phyloP scores from a whole-genome alignment of 192 early-diverging fungal genomes.

The Coemansia sp. region DNA sequence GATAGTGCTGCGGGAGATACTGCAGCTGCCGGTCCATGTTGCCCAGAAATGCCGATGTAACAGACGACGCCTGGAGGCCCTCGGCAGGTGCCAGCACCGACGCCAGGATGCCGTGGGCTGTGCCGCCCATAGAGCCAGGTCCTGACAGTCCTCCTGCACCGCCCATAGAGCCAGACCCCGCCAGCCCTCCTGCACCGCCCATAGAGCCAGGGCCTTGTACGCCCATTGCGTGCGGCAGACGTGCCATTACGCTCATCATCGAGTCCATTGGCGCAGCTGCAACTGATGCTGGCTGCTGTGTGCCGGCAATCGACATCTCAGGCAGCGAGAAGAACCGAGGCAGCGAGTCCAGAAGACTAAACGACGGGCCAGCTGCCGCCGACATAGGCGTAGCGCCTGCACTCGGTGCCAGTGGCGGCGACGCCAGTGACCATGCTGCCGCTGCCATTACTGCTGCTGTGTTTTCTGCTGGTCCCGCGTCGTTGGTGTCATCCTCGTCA shows the following conservation, averaged over 20 bases:
- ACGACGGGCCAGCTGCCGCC: conserved; percentile 7
- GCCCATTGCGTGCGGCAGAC: background rate
- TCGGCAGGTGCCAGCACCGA: conserved; percentile 8
- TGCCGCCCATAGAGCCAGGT: background rate
- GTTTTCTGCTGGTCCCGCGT: background rate
- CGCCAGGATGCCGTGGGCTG: conserved; percentile 5
- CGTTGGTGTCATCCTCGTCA: background rate
- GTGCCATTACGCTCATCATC: conserved; percentile 5
- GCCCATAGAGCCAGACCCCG: background rate
- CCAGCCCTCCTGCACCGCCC: background rate
- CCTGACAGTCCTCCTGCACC: background rate
- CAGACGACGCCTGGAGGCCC: conserved; percentile 1
- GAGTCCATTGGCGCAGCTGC: background rate
- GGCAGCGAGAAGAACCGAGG: conserved; percentile 40
- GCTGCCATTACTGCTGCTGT: conserved; percentile 11
- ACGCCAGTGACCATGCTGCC: conserved; percentile 24
- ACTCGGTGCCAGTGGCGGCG: conserved; percentile 8
- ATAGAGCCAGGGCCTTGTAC: background rate
- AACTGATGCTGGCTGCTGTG: conserved; percentile 5
- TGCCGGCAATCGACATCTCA: background rate
- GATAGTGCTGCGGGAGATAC: conserved; percentile 4
- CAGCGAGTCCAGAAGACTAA: conserved; percentile 22
- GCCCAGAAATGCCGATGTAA: conserved; percentile 19
- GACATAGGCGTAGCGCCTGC: background rate
- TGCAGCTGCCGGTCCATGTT: conserved; percentile 16